Evolutionary conservation across 345 rosid species (phyloP).

Genomic region (Lepidium sativum): DNA sequence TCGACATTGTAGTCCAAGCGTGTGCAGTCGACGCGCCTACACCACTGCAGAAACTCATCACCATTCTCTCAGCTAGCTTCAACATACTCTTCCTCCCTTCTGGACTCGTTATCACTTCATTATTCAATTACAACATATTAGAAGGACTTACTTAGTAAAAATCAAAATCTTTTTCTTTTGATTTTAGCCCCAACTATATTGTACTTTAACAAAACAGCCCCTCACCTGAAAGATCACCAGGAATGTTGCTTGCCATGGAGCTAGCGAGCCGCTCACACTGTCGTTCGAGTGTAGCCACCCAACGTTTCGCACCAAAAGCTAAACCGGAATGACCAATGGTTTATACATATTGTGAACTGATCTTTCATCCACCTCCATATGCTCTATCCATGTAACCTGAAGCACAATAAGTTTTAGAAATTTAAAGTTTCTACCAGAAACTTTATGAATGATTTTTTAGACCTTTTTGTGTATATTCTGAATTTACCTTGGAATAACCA

Average conservation of each 20-base stretch:
- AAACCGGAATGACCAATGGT: slow-evolving; percentile 57
- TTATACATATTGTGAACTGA: slow-evolving; percentile 59
- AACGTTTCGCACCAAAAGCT: slow-evolving; percentile 91
- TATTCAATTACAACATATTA: neutral
- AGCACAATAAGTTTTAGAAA: neutral
- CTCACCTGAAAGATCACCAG: slow-evolving; percentile 65
- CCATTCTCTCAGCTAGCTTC: slow-evolving; percentile 95
- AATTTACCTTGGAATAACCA: slow-evolving; percentile 84
- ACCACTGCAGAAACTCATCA: slow-evolving; percentile 78
- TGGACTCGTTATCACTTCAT: slow-evolving; percentile 60
- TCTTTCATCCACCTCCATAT: slow-evolving; percentile 82
- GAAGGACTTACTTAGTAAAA: slow-evolving; percentile 10
- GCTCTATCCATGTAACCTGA: slow-evolving; percentile 89
- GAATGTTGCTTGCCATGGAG: slow-evolving; percentile 80
- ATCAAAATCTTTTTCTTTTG: neutral
- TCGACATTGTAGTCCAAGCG: slow-evolving; percentile 88
- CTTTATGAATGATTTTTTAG: neutral
- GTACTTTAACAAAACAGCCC: neutral
- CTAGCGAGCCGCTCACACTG: slow-evolving; percentile 94
- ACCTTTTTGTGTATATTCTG: neutral
- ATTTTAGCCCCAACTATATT: neutral
- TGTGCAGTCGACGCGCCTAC: slow-evolving; percentile 94
- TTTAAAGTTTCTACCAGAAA: neutral
- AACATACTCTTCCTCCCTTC: slow-evolving; percentile 97
- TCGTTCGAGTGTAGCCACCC: slow-evolving; percentile 81